Evolutionary conservation across 2,329 filamentous ascomycete genomes (phyloP), one percentile per base, ranked within the genome.

Genomic region (Cladophialophora exuberans): DNA sequence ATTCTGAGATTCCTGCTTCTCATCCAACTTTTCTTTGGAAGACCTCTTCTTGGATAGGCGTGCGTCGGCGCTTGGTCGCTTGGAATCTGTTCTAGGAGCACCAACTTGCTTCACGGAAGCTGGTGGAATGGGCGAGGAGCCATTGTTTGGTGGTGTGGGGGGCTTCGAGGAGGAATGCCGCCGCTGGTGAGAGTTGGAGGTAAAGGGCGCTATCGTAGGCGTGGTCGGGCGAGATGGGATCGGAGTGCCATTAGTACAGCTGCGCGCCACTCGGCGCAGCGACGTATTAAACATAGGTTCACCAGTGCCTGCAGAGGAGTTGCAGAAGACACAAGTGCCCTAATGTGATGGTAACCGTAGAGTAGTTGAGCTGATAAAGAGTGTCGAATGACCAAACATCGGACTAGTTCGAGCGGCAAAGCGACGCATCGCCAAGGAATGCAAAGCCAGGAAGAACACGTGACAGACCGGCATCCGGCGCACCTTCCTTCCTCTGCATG

Each of bases 111-210:
- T 64, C 38, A 65, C 62, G 10, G 60, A 62, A 15, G 62, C 53
- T 22, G 58, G 50, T 38, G 64, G 57, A 28, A 66, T 61, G 10
- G 59, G 49, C 3, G 64, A 52, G 13, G 74, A 72, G 44, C 75
- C 74, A 68, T 77, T 74, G 56, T 74, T 77, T 2, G 75, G 73
- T 28, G 72, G 73, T 35, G 72, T 68, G 15, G 73, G 73, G 26
- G 72, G 75, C 60, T 78, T 78, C n/a, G 75, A 77, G 30, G 75
- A 77, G 38, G 75, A 77, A 66, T 77, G 76, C 53, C 75, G 72
- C 57, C 74, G 72, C 62, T 77, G 75, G 62, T 76, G 74, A 53
- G 69, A 61, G 64, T 67, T 65, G 42, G 68, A 68, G 55, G 68
- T 68, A 53, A 62, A 69, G 59, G 62, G 71, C 65, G 67, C 66